Evolutionary conservation across 1,284 basidiomycete species (phyloP), one percentile per base, ranked within the genome.

Genomic region (Pascua sp.): DNA sequence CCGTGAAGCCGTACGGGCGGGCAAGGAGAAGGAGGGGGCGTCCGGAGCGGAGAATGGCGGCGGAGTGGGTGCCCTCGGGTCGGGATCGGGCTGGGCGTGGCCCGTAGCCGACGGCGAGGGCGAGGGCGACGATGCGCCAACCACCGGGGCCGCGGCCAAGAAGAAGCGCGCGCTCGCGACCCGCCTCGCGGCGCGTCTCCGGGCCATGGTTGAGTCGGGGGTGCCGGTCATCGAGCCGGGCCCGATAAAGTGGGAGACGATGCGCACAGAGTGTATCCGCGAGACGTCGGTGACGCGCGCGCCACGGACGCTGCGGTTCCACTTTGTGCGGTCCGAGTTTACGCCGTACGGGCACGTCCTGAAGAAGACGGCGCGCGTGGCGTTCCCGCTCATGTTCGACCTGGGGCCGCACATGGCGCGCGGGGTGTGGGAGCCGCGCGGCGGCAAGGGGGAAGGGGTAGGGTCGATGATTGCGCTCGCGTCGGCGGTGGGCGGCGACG

Each of bases 241-340:
- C 7, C 58, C 63, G 10, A 56, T 73, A 47, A 72, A 72, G 59
- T 75, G 72, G 72, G 68, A 70, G 41, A 69, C 63, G 2, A 59
- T 60, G 8, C 62, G 64, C 5, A 68, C 69, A 8, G 65, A 69
- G n/a, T 69, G 69, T 9, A 55, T 71, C 12, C 68, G 74, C 24
- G 63, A 72, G 47, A 65, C 64, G 37, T 56, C 66, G 42, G 62
- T 76, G 11, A 67, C 68, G 42, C 72, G 91, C 85, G 88, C 91
- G 13, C 92, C 92, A 0, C 83, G 83, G 9, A 85, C 91, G 1
- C 83, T 95, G 32, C 87, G 85, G 1, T 82, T 95, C 1, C 91
- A 95, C 73, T 85, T 96, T 56, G 91, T 91, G 65, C 85, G 93
- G 52, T 92, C 90, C 8, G 80, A 91, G 52, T 86, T 88, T 70